Conservation (phyloP, 352 stramenopile genomes). For the Phytophthora pini region DNA sequence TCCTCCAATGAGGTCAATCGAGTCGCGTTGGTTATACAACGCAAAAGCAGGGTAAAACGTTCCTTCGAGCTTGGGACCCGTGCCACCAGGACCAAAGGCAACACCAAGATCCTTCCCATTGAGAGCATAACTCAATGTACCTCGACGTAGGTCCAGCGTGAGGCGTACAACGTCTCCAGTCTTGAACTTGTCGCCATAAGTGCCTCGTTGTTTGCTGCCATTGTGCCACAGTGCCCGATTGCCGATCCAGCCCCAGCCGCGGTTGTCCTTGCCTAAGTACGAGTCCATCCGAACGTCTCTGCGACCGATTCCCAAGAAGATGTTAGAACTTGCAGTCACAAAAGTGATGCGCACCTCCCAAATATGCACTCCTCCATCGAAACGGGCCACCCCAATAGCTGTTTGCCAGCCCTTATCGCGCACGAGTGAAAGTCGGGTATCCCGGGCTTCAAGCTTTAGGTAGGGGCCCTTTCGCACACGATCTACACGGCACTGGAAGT, state of each 20-base stretch:
- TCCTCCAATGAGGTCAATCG: constrained; percentile 84
- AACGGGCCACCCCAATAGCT: constrained; percentile 86
- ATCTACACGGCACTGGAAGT: constrained; percentile 90
- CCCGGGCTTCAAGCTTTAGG: constrained; percentile 88
- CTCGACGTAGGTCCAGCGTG: constrained; percentile 82
- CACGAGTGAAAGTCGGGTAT: constrained; percentile 83
- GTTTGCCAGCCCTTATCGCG: constrained; percentile 92
- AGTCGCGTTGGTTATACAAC: constrained; percentile 90
- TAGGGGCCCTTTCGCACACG: constrained; percentile 86
- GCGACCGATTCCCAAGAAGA: constrained; percentile 88
- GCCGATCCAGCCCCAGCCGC: constrained; percentile 91
- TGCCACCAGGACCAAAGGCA: constrained; percentile 87
- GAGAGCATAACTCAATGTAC: constrained; percentile 87
- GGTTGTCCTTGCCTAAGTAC: constrained; percentile 93
- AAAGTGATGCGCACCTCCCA: constrained; percentile 91
- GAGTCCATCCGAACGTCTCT: constrained; percentile 88
- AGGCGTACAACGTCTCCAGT: constrained; percentile 85
- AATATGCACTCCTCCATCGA: constrained; percentile 86
- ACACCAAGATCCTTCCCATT: constrained; percentile 92
- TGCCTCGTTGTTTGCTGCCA: constrained; percentile 89
- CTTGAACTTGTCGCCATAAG: constrained; percentile 93
- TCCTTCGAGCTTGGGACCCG: constrained; percentile 85
- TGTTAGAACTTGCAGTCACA: constrained; percentile 90
- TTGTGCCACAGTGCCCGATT: constrained; percentile 92
- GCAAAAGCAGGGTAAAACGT: constrained; percentile 89